Evolutionary conservation across 2,329 filamentous ascomycete genomes (phyloP).

Genomic region (Aspergillus quadrilineatus): DNA sequence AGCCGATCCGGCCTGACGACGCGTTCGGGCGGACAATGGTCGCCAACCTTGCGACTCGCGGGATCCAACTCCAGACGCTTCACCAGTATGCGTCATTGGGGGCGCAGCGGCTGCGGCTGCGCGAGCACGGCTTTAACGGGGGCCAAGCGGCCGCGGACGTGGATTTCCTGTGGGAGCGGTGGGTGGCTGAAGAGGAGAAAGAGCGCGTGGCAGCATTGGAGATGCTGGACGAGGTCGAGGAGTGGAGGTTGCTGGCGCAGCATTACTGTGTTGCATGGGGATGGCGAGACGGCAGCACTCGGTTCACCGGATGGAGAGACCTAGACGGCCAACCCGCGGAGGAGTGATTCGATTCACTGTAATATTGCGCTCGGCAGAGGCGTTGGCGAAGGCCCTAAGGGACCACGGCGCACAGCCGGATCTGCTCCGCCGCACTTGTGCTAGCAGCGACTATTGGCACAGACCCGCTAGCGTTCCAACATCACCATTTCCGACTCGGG

Average conservation of each 20-base stretch:
- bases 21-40: slow-evolving; percentile 91
- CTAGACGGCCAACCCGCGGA: slow-evolving; percentile 29
- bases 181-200: slow-evolving; percentile 71
- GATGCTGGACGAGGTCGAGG: slow-evolving; percentile 91
- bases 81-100: slow-evolving; percentile 66
- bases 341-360: neutral
- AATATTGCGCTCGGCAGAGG: neutral
- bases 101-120: slow-evolving; percentile 68
- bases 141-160: slow-evolving; percentile 61
- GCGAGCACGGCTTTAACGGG: slow-evolving; percentile 62
- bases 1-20: slow-evolving; percentile 80
- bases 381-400: neutral
- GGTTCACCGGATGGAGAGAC: slow-evolving; percentile 39
- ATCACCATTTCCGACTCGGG: neutral
- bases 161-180: slow-evolving; percentile 71
- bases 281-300: slow-evolving; percentile 56
- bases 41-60: slow-evolving; percentile 76
- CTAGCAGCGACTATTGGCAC: slow-evolving; percentile 7
- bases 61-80: slow-evolving; percentile 82
- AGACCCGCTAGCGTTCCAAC: neutral
- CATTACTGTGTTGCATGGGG: slow-evolving; percentile 94
- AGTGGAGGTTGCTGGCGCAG: slow-evolving; percentile 80
- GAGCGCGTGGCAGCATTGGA: slow-evolving; percentile 76
- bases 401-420: neutral
- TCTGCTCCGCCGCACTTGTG: neutral